These are phyloP conservation scores for Neurospora tetraspora DNA, from an alignment of 495 filamentous ascomycete species.

Conservation along the genomic window DNA sequence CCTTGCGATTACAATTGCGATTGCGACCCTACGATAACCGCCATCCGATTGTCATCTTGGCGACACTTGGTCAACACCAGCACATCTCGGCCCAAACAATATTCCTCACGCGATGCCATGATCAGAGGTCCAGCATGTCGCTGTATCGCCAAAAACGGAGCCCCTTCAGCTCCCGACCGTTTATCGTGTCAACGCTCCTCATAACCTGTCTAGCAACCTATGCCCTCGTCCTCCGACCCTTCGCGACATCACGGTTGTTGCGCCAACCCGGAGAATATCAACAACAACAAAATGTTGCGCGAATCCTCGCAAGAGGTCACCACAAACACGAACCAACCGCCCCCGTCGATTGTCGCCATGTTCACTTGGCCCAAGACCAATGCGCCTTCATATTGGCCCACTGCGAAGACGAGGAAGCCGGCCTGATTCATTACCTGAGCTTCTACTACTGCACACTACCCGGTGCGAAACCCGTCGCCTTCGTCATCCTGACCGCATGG, in stretches of 20 bases:
- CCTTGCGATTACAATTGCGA: not conserved
- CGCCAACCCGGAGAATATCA: slow-evolving; percentile 3
- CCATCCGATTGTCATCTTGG: not conserved
- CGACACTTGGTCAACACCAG: not conserved
- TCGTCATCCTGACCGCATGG: slow-evolving; percentile 70
- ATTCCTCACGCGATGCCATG: slow-evolving; percentile 3
- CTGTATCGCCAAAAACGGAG: slow-evolving; percentile 6
- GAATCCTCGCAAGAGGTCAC: not conserved
- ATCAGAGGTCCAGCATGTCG: slow-evolving; percentile 11
- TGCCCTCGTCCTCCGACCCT: slow-evolving; percentile 13
- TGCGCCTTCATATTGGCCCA: slow-evolving; percentile 77
- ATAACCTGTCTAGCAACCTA: slow-evolving; percentile 27
- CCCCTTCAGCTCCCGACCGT: slow-evolving; percentile 27
- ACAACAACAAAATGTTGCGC: not conserved
- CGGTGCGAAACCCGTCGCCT: slow-evolving; percentile 62
- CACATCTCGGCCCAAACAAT: not conserved
- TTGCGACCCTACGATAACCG: not conserved
- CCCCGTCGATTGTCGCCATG: slow-evolving; percentile 59
- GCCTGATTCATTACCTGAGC: slow-evolving; percentile 76
- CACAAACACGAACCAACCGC: slow-evolving; percentile 2
- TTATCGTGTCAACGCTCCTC: slow-evolving; percentile 25
- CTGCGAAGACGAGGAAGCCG: slow-evolving; percentile 83
- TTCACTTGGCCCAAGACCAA: slow-evolving; percentile 67
- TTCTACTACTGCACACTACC: slow-evolving; percentile 83
- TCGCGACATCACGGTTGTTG: slow-evolving; percentile 1